Conservation (phyloP, 2,329 filamentous ascomycete species). For the Fusarium xyrophilum region DNA sequence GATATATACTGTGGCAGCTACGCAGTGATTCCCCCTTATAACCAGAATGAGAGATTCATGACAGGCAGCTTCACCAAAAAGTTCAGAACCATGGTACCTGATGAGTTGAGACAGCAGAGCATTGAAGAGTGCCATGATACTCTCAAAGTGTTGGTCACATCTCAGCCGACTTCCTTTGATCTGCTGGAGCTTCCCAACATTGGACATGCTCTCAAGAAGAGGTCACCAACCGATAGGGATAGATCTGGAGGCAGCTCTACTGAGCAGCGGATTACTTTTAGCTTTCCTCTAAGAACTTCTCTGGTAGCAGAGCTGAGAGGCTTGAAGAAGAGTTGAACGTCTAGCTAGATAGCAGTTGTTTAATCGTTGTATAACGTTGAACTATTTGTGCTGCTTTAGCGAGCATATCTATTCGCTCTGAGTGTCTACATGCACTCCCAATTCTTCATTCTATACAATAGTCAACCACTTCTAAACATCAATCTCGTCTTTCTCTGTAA, state of each 20-base stretch:
- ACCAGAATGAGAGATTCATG: background rate
- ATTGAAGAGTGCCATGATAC: background rate
- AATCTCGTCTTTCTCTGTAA: background rate
- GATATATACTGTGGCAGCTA: background rate
- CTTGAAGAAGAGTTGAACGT: rapidly evolving
- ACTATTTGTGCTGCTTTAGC: background rate
- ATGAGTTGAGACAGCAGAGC: background rate
- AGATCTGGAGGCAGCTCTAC: background rate
- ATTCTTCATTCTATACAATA: background rate
- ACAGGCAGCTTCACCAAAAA: background rate
- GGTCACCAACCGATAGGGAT: rapidly evolving
- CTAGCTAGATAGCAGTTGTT: background rate
- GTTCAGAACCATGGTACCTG: background rate
- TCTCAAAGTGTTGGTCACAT: slow-evolving; percentile 21
- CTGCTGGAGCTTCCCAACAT: slow-evolving; percentile 13
- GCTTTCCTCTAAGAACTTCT: background rate
- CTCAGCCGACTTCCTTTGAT: slow-evolving; percentile 23
- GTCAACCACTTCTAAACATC: background rate
- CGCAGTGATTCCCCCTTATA: background rate
- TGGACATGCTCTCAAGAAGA: background rate
- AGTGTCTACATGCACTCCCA: background rate
- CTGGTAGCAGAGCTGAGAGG: background rate
- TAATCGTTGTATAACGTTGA: background rate
- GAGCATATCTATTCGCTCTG: rapidly evolving
- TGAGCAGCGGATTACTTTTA: slow-evolving; percentile 1